Percentiles rank a stretch among this genome's conserved stretches.
Evolutionary conservation across 345 rosid species (phyloP).

Genomic region (Eucalyptus caleyi): DNA sequence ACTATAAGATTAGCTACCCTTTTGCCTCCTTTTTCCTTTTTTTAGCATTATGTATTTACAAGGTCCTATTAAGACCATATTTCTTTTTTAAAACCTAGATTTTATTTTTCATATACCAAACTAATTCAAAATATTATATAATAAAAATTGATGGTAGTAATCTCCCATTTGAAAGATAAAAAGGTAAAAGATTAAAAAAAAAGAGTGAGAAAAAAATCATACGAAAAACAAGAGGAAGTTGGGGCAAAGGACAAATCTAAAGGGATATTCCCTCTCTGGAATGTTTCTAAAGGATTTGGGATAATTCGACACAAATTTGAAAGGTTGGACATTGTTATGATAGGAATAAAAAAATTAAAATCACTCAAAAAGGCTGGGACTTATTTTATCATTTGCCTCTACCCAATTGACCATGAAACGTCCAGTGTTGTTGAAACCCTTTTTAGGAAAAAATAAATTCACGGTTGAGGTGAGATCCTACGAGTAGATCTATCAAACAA

Average conservation of each 20-base stretch:
- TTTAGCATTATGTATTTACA: no score
- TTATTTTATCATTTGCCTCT: background rate
- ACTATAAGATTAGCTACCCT: background rate
- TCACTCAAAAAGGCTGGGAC: background rate
- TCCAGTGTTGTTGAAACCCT: no score
- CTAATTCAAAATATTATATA: no score
- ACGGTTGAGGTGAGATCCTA: no score
- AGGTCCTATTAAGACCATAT: no score
- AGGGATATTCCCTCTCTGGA: background rate
- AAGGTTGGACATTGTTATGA: background rate
- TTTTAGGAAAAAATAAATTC: no score
- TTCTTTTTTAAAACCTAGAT: no score
- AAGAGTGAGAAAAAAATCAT: background rate
- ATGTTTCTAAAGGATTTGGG: background rate
- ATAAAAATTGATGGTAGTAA: no score
- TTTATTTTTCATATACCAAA: background rate
- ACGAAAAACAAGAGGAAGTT: background rate
- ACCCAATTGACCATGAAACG: no score
- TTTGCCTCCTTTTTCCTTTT: background rate
- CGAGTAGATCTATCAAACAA: no score
- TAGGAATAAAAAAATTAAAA: background rate
- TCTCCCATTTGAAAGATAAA: background rate
- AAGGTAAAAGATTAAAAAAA: no score
- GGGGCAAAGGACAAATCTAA: background rate
- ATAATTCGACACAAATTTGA: background rate